Evolutionary conservation across 495 filamentous ascomycete species (phyloP).

Genomic region (Hyaloscypha hepaticicola): DNA sequence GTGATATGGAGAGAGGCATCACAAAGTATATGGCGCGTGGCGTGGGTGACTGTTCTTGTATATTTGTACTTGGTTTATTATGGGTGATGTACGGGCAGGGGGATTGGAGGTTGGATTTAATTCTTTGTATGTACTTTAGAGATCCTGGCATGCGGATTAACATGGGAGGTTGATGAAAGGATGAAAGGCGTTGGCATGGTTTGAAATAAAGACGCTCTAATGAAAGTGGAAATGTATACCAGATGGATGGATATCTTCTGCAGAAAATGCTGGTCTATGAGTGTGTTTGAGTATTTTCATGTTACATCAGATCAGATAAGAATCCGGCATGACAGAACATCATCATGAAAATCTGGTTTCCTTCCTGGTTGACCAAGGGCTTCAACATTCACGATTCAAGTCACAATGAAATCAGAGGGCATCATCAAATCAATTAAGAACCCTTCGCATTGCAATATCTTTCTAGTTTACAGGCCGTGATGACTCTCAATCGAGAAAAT

Average conservation of each 20-base stretch:
- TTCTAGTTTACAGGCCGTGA: neutral
- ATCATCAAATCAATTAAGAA: neutral
- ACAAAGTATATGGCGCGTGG: conserved; percentile 40
- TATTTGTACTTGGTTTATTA: conserved; percentile 54
- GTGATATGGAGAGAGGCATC: conserved; percentile 26
- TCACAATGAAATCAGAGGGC: neutral
- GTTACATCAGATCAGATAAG: too few species aligned
- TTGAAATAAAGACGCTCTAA: neutral
- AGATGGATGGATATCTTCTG: neutral
- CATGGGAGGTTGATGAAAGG: neutral
- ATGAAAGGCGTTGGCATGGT: neutral
- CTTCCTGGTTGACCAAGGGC: too few species aligned
- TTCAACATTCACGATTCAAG: neutral
- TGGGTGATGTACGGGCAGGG: conserved; percentile 7
- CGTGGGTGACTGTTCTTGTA: conserved; percentile 43
- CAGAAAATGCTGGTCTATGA: neutral
- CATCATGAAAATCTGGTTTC: neutral
- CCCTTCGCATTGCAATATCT: neutral
- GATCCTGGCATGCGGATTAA: neutral
- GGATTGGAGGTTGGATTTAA: neutral
- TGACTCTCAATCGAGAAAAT: too few species aligned
- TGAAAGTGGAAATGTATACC: neutral
- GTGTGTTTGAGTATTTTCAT: neutral
- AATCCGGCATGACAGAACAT: too few species aligned
- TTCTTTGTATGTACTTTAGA: neutral